phyloP scores from a whole-genome alignment of 345 rosid genomes.

The Microthlaspi erraticum region DNA sequence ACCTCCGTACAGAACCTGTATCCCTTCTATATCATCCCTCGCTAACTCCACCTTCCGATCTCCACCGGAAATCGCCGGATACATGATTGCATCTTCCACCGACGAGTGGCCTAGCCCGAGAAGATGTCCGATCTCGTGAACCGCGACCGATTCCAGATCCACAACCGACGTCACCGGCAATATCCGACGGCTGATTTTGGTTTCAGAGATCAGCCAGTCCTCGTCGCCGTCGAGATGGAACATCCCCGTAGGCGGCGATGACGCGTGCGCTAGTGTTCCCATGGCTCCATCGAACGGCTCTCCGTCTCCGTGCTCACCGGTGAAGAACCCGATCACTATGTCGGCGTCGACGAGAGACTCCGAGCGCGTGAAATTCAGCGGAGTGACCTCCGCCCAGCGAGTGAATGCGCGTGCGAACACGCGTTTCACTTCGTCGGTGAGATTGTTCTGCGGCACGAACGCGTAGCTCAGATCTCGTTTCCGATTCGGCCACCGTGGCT shows the following conservation, averaged over 20 bases:
- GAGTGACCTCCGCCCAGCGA: conserved; percentile 72
- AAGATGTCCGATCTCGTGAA: conserved; percentile 93
- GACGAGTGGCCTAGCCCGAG: conserved; percentile 95
- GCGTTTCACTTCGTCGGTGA: conserved; percentile 53
- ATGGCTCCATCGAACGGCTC: conserved; percentile 87
- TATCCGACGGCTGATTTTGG: conserved; percentile 26
- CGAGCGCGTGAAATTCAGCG: conserved; percentile 64
- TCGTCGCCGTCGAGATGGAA: conserved; percentile 77
- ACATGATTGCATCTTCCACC: conserved; percentile 74
- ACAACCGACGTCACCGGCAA: conserved; percentile 54
- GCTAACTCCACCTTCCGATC: conserved; percentile 65
- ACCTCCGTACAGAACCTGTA: conserved; percentile 66
- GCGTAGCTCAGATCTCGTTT: conserved; percentile 62
- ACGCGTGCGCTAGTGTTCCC: conserved; percentile 91
- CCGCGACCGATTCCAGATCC: conserved; percentile 86
- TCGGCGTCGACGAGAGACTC: conserved; percentile 48
- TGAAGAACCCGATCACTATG: conserved; percentile 67
- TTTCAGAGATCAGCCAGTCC: conserved; percentile 61
- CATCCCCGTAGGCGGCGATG: conserved; percentile 77
- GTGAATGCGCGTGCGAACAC: conserved; percentile 73
- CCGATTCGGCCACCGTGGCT: conserved; percentile 66
- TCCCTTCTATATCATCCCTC: conserved; percentile 66
- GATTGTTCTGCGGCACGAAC: conserved; percentile 53
- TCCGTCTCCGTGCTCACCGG: conserved; percentile 92
- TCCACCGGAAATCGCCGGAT: conserved; percentile 67